Base-by-base conservation (phyloP, 441 rosid species). In the Euphorbia celastroides region DNA sequence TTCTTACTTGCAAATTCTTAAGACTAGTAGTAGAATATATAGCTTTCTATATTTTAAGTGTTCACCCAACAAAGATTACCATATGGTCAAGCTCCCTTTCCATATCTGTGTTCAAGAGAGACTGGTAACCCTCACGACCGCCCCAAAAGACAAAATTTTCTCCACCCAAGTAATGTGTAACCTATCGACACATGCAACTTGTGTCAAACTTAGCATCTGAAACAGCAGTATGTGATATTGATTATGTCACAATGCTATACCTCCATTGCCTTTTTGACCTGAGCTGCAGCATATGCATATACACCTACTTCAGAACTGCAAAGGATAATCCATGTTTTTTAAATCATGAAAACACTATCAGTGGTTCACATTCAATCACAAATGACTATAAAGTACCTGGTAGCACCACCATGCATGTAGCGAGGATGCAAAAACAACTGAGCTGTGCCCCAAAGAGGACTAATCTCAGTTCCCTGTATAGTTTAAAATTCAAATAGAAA, bases 71-170 rank as follows among this genome's bases (percentile, higher is more conserved):
- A 13, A 64, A 25, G 31, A 52, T 69, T 81, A 87, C 96, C 84
- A 92, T 17, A 79, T 94, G 97, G 74, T 87, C 82, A 57, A 94
- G 93, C 82, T 94, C 99, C 74, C 88, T 86, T 80, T 75, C 96
- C 99, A 94, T 90, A 77, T 94, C 95, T 31, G 99, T 92, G 81
- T 94, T 92, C 81, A 94, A 79, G 41, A 94, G 94, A 52, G 89
- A 69, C 69, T 94, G 99, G 70, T 94, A 94, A 66, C 99, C 99
- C 78, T 94, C 99, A 62, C 98, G 98, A 54, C 99, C 99, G 59
- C 99, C 99, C 99, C 98, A 92, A 72, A 94, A 94, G 50, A 94
- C 96, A 60, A 88, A 92, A 73, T 94, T 94, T 84, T 92, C 99
- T 72, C 98, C 97, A 19, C 98, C 98, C 22, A 94, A 78, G 78